A percentile compares a stretch with the other conserved stretches of the same genome.
Conservation (phyloP, 768 basidiomycete genomes). For the Amanita molliuscula region DNA sequence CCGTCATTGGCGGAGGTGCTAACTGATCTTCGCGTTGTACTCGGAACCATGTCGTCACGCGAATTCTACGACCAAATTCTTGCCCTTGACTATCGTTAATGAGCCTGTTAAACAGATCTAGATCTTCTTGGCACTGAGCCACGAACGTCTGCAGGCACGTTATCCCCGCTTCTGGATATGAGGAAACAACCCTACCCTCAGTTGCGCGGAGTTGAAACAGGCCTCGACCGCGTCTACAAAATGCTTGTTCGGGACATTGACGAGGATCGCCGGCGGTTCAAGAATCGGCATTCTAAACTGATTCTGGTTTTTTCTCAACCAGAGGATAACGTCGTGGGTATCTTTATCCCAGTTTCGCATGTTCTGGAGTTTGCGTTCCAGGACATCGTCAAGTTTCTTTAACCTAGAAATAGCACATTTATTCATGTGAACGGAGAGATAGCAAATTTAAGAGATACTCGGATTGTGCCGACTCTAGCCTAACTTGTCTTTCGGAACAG, state of each 20-base stretch:
- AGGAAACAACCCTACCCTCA: constrained; percentile 43
- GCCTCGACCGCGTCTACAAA: constrained; percentile 68
- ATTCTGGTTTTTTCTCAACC: constrained; percentile 58
- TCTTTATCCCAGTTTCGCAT: constrained; percentile 47
- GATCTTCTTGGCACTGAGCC: constrained; percentile 75
- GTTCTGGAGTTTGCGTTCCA: constrained; percentile 46
- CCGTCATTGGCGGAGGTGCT: constrained; percentile 42
- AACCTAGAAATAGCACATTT: constrained; percentile 27
- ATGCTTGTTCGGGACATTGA: constrained; percentile 52
- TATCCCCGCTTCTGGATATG: neutral
- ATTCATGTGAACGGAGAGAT: neutral
- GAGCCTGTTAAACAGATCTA: constrained; percentile 52
- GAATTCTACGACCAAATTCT: constrained; percentile 35
- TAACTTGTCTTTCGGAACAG: constrained; percentile 13
- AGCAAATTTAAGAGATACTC: constrained; percentile 17
- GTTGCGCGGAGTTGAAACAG: constrained; percentile 44
- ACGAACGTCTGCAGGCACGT: constrained; percentile 60
- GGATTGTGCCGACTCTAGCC: constrained; percentile 14
- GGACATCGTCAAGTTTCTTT: constrained; percentile 40
- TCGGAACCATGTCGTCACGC: constrained; percentile 63
- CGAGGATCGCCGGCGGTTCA: constrained; percentile 71
- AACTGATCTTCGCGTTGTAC: constrained; percentile 25
- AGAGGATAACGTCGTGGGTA: constrained; percentile 53
- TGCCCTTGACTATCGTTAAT: constrained; percentile 52
- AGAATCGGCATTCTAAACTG: constrained; percentile 75